Base-by-base conservation (phyloP, 306 rosid species). In the Argentina anserina region DNA sequence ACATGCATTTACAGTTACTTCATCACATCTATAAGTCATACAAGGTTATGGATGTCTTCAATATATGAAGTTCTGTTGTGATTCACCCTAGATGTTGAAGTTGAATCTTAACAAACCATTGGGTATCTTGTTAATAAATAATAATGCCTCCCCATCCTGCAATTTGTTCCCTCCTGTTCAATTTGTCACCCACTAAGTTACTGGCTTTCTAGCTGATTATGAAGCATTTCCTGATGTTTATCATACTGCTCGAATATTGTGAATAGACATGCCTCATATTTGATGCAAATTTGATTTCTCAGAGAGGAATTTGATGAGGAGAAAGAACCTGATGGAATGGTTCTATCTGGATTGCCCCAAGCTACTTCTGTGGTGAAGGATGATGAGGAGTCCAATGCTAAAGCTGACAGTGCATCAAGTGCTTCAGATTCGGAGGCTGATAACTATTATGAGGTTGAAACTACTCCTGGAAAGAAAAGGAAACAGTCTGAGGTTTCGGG, bases 221-320 rank as follows among this genome's bases (percentile, higher is more conserved):
- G 73, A 46, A 68, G 59, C 53, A 47, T 60, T 26, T 33, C 21
- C 37, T 26, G 39, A 29, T 60, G 10, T 25, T 14, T 56, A 29
- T 60, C 65, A 31, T 60, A 17, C 17, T 60, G 40, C 65, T 60
- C 9, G 40, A 60, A 60, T 11, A 37, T 14, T 60, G 36, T 33
- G 34, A 33, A 33, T 33, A 33, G 13, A 31, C 31, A 2, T 7
- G 2, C 15, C 8, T 52, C 59, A 1, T 1, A 33, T 52, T 67
- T 4, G 29, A 47, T 73, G 72, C 31, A 28, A 20, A 15, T 26
- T 81, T 63, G 28, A 29, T 49, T 15, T 25, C 4, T 20, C 84
- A 94, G 99, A 77, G 97, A 91, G 79, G 99, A 89, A 70, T 94
- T 94, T 68, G 97, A 94, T 36, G 97, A 91, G 81, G 98, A 94